Base-by-base conservation (phyloP, 2,329 filamentous ascomycete species). In the Mollisiaceae sp. region DNA sequence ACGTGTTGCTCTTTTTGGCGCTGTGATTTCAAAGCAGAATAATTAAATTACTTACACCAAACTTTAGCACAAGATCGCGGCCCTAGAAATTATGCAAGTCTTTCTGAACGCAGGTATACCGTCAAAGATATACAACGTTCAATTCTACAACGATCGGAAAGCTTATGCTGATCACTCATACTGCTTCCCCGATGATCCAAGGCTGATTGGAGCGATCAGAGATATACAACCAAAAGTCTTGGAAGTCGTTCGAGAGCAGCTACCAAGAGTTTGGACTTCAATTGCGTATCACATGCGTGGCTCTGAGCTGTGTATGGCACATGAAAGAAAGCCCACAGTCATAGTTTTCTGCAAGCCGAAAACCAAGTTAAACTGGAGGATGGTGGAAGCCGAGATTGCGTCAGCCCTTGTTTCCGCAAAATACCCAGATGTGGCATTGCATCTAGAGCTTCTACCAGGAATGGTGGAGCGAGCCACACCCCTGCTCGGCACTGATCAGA, bases 281-380 rank as follows among this genome's bases (percentile, higher is more conserved):
- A 54, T 54, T 35, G 50, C 50, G 18, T 54, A 35, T 35, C 50
- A 32, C 15, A 54, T 54, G 50, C 50, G 50, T 15, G 50, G 50
- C 15, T 9, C 8, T 14, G 14, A 8, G 24, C 9, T 4, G 1
- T 35, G 50, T 27, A 24, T 4, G 14, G 12, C 8, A 54, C 5
- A 54, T 27, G 50, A 54, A 24, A 54, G 11, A 24, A 54, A 54
- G 15, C 24, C 50, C n/a, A 54, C 50, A 15, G 24, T 54, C 12
- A 32, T 54, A 18, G 24, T 54, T 8, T 54, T 54, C 50, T 54
- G 50, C 22, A 54, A 32, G 22, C 50, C 50, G 4, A 35, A 54
- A 6, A 35, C 50, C 4, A 5, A 54, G 32, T n/a, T 18, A 1
- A n/a, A 54, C n/a, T 54, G 50, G 50, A 32, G 5, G 11, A 27